Percentiles rank a stretch among this genome's conserved stretches.
Evolutionary conservation across 768 basidiomycete genomes (phyloP).

Genomic region (Lactarius akahatsu): DNA sequence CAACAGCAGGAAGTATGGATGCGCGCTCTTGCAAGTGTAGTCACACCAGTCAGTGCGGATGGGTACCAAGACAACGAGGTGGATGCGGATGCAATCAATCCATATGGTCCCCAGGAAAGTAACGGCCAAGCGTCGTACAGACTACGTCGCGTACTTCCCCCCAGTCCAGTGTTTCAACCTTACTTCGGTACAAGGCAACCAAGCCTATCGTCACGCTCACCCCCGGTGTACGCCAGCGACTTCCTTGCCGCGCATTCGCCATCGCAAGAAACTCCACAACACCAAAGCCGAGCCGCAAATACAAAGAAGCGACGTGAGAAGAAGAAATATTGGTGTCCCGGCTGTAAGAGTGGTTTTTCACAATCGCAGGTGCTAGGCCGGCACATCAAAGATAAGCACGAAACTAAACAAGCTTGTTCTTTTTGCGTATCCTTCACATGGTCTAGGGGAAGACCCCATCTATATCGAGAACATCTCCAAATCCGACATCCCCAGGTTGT

Average conservation of each 20-base stretch:
- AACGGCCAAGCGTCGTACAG: background rate
- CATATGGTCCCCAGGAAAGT: background rate
- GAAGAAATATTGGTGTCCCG: background rate
- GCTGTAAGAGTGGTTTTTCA: background rate
- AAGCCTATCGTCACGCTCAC: background rate
- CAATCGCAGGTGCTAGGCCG: background rate
- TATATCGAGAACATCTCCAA: background rate
- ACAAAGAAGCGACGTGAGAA: background rate
- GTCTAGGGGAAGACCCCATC: background rate
- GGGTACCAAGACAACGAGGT: background rate
- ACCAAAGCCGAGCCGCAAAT: background rate
- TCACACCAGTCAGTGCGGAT: background rate
- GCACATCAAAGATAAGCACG: background rate
- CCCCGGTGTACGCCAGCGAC: background rate
- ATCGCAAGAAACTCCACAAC: background rate
- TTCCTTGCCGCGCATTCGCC: background rate
- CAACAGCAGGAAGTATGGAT: background rate
- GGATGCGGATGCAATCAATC: background rate
- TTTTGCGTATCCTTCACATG: background rate
- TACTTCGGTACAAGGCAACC: background rate
- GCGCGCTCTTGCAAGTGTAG: no score
- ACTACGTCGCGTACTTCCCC: background rate
- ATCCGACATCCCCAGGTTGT: background rate
- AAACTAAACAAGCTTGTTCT: background rate
- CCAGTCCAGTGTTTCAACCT: background rate